These are phyloP conservation scores for Solanum gracilifrons DNA, from an alignment of 257 asterid species.

Conservation along the genomic window DNA sequence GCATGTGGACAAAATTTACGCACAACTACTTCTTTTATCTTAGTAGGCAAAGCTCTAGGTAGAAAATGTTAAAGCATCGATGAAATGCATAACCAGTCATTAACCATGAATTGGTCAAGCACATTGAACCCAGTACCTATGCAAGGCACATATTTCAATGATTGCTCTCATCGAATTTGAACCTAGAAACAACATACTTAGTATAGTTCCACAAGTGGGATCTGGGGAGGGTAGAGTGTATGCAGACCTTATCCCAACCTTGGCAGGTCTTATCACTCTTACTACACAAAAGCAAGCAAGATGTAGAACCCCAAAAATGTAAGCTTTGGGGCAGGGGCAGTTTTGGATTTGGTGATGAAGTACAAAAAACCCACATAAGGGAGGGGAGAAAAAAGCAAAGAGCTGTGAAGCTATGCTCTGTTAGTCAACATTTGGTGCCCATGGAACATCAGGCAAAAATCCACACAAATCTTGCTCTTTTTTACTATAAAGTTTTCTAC, in stretches of 20 bases:
- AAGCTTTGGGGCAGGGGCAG: constrained; percentile 80
- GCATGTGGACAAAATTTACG: neutral
- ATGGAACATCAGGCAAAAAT: constrained; percentile 67
- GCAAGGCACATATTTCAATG: neutral
- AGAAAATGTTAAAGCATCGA: neutral
- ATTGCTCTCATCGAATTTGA: neutral
- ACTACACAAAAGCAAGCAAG: constrained; percentile 80
- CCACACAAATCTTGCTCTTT: constrained; percentile 23
- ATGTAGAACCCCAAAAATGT: constrained; percentile 86
- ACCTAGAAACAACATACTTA: neutral
- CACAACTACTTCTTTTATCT: neutral
- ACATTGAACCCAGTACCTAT: neutral
- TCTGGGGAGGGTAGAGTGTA: neutral
- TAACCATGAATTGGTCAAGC: neutral
- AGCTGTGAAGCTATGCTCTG: constrained; percentile 75
- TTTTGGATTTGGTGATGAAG: constrained; percentile 67
- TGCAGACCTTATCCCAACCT: neutral
- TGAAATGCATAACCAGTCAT: neutral
- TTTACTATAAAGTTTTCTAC: neutral
- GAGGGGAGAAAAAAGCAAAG: constrained; percentile 59
- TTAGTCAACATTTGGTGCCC: constrained; percentile 76
- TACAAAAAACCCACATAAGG: constrained; percentile 81
- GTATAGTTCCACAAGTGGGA: neutral
- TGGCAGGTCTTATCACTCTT: constrained; percentile 38
- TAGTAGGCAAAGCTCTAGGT: neutral